Evolutionary conservation across 495 filamentous ascomycete genomes (phyloP).

Genomic region (Annulohypoxylon bovei): DNA sequence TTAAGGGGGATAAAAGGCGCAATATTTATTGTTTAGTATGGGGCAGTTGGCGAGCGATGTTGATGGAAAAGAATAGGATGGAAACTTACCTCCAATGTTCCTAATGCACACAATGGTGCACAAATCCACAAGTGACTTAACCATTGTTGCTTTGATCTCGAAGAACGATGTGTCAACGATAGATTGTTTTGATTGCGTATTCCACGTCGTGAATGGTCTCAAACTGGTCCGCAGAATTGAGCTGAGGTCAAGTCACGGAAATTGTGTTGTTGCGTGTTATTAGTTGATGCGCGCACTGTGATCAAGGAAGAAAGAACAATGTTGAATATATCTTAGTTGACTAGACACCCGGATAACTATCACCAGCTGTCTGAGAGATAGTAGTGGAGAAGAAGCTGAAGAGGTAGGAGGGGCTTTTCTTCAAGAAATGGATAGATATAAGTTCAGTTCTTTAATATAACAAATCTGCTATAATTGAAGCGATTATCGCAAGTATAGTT

Average conservation of each 20-base stretch:
- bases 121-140: slow-evolving; percentile 50
- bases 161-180: background rate
- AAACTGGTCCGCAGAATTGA: background rate
- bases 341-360: background rate
- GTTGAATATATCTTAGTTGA: background rate
- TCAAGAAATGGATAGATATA: background rate
- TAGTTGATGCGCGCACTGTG: background rate
- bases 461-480: background rate
- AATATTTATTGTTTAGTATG: too few relatives aligned
- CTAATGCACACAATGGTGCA: slow-evolving; percentile 44
- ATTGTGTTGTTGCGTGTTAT: background rate
- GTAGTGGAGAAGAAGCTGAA: background rate
- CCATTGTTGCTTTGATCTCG: slow-evolving; percentile 27
- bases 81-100: slow-evolving; percentile 42
- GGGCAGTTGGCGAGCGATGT: too few relatives aligned
- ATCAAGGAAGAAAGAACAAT: background rate
- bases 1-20: background rate
- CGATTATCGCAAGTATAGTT: background rate
- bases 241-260: background rate
- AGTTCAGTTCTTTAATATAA: background rate
- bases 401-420: background rate
- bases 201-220: background rate
- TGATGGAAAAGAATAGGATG: background rate
- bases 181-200: background rate
- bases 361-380: background rate